Percentiles rank a stretch among this genome's conserved stretches.
phyloP scores from a whole-genome alignment of 495 filamentous ascomycete genomes.

The Xylaria telfairii region DNA sequence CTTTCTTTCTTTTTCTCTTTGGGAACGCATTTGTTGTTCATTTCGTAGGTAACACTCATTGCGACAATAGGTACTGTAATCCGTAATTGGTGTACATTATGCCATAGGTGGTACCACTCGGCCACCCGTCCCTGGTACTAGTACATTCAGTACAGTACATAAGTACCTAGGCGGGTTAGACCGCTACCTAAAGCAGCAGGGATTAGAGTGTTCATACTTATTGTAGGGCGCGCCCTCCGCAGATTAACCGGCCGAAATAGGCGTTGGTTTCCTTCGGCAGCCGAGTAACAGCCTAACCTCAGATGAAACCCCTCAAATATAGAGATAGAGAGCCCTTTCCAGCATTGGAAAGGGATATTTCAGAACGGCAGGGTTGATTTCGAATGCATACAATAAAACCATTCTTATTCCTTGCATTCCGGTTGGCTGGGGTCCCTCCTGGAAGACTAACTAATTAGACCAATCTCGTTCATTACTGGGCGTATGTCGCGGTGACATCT shows the following conservation, averaged over 20 bases:
- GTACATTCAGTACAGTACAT: no score
- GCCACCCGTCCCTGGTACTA: no score
- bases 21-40: no score
- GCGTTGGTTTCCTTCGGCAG: neutral
- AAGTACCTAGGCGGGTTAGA: no score
- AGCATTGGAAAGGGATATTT: slow-evolving; percentile 31
- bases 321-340: slow-evolving; percentile 29
- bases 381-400: slow-evolving; percentile 19
- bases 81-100: no score
- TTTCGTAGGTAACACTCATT: no score
- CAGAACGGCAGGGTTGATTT: slow-evolving; percentile 29
- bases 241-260: slow-evolving; percentile 9
- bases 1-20: no score
- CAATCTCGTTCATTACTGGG: neutral
- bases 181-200: neutral
- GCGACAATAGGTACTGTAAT: no score
- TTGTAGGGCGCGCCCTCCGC: slow-evolving; percentile 13
- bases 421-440: slow-evolving; percentile 21
- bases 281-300: neutral
- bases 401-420: neutral
- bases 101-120: no score
- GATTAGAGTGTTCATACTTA: neutral
- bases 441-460: neutral
- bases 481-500: slow-evolving; percentile 25
- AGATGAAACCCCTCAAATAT: slow-evolving; percentile 10